Evolutionary conservation across 1,284 basidiomycete species (phyloP), one percentile per base, ranked within the genome.

Genomic region (Uromyces viciae-fabae): DNA sequence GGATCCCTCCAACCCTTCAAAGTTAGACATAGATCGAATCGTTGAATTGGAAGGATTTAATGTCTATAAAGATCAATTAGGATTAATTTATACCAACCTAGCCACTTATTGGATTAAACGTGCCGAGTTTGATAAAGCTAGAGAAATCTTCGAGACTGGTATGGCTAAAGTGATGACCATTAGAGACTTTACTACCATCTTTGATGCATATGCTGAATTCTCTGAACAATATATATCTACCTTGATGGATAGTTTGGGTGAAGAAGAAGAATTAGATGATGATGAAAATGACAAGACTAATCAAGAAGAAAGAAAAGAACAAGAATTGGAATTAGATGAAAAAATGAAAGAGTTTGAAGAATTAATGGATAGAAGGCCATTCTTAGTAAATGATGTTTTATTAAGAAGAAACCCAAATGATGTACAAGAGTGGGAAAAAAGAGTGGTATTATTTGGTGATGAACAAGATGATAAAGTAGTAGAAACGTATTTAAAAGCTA

Each of bases 21-120:
- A 90, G 83, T 89, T 98, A 73, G 94, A 98, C 84, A 91, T 99
- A 71, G 94, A 95, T 83, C 88, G 88, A 33, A 92, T 99, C 82
- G 90, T 99, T 49, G 90, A 90, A 54, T 90, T 91, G 75, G 94
- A 98, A 83, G 97, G 96, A 9, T 88, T 99, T 46, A 89, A 89
- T 3, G 88, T 94, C 19, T 99, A 97, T 87, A 94, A 94, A 84
- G 97, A 99, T 86, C 96, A 99, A 87, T 94, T 95, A 0, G 97
- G 97, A 14, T 90, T 94, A 46, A 88, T 99, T 17, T 99, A 95
- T 95, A 94, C 94, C 3, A 96, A 96, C 0, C 87, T 99, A 49
- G 96, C 96, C 2, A 98, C 96, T 0, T 99, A 97, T 86, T 99
- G 95, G 95, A 95, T 97, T 87, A 97, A 98, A 87, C 91, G 94